Evolutionary conservation across 805 yeast genomes (phyloP).

Genomic region (Monosporozyma servazzii): DNA sequence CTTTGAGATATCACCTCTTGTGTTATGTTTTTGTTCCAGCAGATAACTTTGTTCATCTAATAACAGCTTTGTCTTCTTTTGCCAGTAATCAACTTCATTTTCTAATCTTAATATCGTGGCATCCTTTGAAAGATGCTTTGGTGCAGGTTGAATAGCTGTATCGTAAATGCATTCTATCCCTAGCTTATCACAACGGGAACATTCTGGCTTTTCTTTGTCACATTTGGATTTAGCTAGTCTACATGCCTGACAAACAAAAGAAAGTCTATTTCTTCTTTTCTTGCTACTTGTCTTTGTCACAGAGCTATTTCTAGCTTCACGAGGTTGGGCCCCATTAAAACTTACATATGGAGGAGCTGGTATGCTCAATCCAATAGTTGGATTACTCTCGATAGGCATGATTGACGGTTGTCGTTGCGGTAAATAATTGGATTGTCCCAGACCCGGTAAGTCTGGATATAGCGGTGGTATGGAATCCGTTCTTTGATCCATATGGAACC

Average conservation of each 20-base stretch:
- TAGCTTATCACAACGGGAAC: constrained; percentile 24
- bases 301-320: background rate
- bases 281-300: background rate
- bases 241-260: constrained; percentile 29
- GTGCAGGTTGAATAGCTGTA: constrained; percentile 24
- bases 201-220: constrained; percentile 26
- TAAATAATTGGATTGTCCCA: background rate
- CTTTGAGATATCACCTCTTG: background rate
- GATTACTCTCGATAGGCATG: background rate
- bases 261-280: constrained; percentile 25
- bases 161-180: constrained; percentile 26
- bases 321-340: background rate
- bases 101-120: constrained; percentile 25
- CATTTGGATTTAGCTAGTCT: constrained; percentile 29
- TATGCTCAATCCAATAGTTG: background rate
- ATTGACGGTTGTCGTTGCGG: background rate
- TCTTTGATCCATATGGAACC: background rate
- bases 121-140: constrained; percentile 26
- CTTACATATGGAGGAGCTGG: background rate
- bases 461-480: background rate
- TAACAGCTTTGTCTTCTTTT: constrained; percentile 16
- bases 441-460: background rate
- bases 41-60: constrained; percentile 4
- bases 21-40: background rate
- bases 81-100: constrained; percentile 28